phyloP scores from a whole-genome alignment of 306 rosid species.

The Lagenaria siceraria region DNA sequence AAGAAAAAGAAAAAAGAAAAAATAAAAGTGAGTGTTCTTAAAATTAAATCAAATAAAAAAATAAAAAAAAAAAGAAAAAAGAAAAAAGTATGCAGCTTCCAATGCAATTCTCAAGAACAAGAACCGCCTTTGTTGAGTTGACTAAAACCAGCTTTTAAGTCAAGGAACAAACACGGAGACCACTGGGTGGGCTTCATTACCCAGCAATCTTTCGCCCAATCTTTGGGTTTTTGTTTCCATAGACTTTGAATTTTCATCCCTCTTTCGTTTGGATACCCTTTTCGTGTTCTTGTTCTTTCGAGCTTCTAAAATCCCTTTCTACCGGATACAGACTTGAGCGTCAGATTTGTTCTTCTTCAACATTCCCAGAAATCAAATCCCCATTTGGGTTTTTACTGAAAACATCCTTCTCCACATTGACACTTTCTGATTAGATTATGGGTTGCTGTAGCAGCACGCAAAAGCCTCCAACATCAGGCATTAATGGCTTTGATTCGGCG shows the following conservation, averaged over 20 bases:
- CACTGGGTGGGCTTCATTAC: background rate
- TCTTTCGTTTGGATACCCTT: background rate
- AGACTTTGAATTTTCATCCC: background rate
- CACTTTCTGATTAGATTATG: slow-evolving; percentile 22
- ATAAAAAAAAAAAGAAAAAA: background rate
- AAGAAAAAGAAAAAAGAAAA: background rate
- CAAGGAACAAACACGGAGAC: background rate
- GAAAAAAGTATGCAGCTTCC: too few species aligned
- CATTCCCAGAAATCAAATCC: background rate
- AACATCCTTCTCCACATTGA: background rate
- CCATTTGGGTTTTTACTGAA: background rate
- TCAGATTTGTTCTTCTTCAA: slow-evolving; percentile 1
- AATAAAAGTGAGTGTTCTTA: background rate
- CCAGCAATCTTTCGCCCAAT: background rate
- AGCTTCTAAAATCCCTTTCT: background rate
- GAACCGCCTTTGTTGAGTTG: slow-evolving; percentile 3
- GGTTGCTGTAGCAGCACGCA: slow-evolving; percentile 63
- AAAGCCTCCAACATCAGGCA: slow-evolving; percentile 11
- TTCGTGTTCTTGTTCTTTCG: background rate
- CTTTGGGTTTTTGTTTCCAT: background rate
- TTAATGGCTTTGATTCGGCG: slow-evolving; percentile 13
- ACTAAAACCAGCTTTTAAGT: background rate
- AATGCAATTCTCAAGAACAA: background rate
- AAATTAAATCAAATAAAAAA: background rate
- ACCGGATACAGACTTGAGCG: background rate